Evolutionary conservation across 2,329 filamentous ascomycete species (phyloP).

Genomic region (Fusarium bulbicola): DNA sequence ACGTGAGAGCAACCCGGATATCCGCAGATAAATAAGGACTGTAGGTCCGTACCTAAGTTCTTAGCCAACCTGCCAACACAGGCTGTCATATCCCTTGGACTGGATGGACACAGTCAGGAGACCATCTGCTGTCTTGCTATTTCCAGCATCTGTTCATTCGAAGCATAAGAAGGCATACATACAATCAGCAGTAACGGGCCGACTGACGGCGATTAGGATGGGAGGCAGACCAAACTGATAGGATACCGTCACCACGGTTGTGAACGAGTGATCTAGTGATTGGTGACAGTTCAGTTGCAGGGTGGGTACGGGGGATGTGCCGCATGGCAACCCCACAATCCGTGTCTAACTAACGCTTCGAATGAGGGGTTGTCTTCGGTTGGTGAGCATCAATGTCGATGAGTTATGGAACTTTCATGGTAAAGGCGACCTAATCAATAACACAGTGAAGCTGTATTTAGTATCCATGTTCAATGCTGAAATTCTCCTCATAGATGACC

Average conservation of each 20-base stretch:
- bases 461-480: neutral
- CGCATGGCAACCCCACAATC: constrained; percentile 43
- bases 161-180: constrained; percentile 9
- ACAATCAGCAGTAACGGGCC: constrained; percentile 39
- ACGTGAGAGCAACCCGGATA: neutral
- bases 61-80: constrained; percentile 3
- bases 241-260: constrained; percentile 44
- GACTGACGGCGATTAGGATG: constrained; percentile 37
- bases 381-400: neutral
- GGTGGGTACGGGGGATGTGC: constrained; percentile 34
- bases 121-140: neutral
- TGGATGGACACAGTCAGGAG: neutral
- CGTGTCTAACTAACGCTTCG: neutral
- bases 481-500: neutral
- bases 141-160: neutral
- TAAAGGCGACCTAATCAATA: neutral
- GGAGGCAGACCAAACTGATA: constrained; percentile 39
- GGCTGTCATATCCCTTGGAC: neutral
- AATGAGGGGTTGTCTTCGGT: constrained; percentile 29
- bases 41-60: neutral
- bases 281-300: constrained; percentile 29
- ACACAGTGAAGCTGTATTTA: neutral
- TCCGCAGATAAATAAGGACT: neutral
- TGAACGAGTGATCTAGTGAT: constrained; percentile 34
- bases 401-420: neutral